Conservation (phyloP, 2,329 filamentous ascomycete genomes). For the Bisporella sp. region DNA sequence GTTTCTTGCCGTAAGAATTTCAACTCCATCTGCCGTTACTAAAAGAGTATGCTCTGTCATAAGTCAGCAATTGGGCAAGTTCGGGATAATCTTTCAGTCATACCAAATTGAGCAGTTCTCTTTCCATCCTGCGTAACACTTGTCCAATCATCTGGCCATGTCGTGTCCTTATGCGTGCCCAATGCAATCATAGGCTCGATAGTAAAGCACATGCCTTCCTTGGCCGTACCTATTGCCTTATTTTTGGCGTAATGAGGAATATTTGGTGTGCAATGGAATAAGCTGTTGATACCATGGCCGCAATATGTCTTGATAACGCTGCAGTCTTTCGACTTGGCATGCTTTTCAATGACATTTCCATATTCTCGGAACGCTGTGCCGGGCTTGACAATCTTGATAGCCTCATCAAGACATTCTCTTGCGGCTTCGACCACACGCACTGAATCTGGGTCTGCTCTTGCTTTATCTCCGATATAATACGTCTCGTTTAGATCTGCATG, state of each 20-base stretch:
- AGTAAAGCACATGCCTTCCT: constrained; percentile 96
- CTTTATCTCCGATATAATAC: constrained; percentile 92
- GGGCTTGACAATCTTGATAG: constrained; percentile 88
- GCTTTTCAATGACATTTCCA: constrained; percentile 91
- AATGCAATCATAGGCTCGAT: constrained; percentile 98
- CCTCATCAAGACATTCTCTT: constrained; percentile 81
- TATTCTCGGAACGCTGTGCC: constrained; percentile 89
- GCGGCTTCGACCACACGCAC: constrained; percentile 88
- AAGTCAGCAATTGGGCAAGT: constrained; percentile 10
- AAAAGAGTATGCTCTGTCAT: constrained; percentile 70
- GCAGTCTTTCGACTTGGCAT: constrained; percentile 78
- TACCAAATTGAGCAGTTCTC: constrained; percentile 86
- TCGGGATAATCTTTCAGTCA: constrained; percentile 25
- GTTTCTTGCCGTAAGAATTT: constrained; percentile 64
- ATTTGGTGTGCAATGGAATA: constrained; percentile 92
- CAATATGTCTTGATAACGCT: constrained; percentile 94
- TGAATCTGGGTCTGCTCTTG: constrained; percentile 74
- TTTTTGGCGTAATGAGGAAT: constrained; percentile 98
- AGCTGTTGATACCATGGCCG: constrained; percentile 86
- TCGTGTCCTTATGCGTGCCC: constrained; percentile 85
- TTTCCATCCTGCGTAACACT: constrained; percentile 88
- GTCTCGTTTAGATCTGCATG: constrained; percentile 98
- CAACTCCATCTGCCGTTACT: constrained; percentile 75
- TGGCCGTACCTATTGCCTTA: constrained; percentile 90
- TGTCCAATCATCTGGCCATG: constrained; percentile 99